These are phyloP conservation scores for Suillus paluster DNA, from an alignment of 768 basidiomycete species.

Conservation along the genomic window DNA sequence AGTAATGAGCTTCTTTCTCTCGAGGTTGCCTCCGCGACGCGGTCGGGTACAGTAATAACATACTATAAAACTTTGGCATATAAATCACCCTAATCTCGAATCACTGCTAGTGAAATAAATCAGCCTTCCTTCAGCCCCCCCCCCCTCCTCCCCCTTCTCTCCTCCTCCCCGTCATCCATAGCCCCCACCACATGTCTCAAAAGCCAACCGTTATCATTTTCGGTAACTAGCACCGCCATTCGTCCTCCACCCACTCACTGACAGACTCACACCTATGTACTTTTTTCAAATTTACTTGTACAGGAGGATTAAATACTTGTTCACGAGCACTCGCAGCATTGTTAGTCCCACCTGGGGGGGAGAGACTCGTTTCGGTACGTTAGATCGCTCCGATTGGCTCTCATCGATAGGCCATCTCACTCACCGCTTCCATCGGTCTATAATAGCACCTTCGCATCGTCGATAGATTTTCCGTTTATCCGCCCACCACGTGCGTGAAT, in stretches of 20 bases:
- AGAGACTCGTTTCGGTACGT: constrained; percentile 74
- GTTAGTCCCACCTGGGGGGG: constrained; percentile 70
- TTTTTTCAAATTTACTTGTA: constrained; percentile 8
- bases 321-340: constrained; percentile 71
- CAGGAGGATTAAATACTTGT: constrained; percentile 83
- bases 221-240: constrained; percentile 49
- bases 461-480: constrained; percentile 73
- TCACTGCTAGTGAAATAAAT: constrained; percentile 26
- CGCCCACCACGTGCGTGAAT: constrained; percentile 69
- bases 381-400: constrained; percentile 9
- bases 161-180: constrained; percentile 13
- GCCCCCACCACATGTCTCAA: constrained; percentile 38
- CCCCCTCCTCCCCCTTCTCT: constrained; percentile 11
- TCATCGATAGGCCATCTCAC: constrained; percentile 18
- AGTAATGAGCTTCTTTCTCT: constrained; percentile 8
- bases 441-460: constrained; percentile 68
- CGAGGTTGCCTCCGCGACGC: constrained; percentile 29
- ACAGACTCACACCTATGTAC: constrained; percentile 13
- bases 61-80: constrained; percentile 16
- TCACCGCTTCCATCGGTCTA: not conserved
- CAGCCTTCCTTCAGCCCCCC: constrained; percentile 7
- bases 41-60: constrained; percentile 14
- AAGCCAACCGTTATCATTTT: constrained; percentile 77
- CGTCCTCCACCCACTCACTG: constrained; percentile 10
- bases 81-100: constrained; percentile 25